Percentiles rank a stretch among this genome's conserved stretches.
phyloP scores from a whole-genome alignment of 805 yeast species.

The Diddensiella caesifluorescens region DNA sequence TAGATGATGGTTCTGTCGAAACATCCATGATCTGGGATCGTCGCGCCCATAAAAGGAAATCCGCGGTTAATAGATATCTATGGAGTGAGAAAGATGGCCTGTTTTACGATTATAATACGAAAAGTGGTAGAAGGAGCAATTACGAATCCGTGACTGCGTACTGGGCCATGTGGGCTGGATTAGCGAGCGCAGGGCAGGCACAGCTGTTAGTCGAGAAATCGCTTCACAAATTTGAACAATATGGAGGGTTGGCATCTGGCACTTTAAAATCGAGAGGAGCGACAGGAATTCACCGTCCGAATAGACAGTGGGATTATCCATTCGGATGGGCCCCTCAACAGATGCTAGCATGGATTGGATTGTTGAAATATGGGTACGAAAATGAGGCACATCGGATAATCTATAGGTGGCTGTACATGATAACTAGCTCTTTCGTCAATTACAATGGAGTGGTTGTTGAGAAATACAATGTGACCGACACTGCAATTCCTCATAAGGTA shows the following conservation, averaged over 20 bases:
- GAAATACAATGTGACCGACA: constrained; percentile 83
- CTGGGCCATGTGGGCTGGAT: constrained; percentile 88
- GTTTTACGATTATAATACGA: constrained; percentile 79
- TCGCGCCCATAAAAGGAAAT: constrained; percentile 52
- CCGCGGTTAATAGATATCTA: constrained; percentile 55
- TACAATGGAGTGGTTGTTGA: constrained; percentile 94
- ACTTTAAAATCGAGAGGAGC: constrained; percentile 70
- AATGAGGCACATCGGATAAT: constrained; percentile 64
- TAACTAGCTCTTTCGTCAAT: constrained; percentile 86
- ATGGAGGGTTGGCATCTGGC: constrained; percentile 87
- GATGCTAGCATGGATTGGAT: constrained; percentile 87
- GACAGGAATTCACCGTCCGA: constrained; percentile 65
- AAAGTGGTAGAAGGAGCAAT: constrained; percentile 46
- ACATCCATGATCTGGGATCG: constrained; percentile 52
- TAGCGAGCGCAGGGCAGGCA: constrained; percentile 67
- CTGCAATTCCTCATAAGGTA: constrained; percentile 81
- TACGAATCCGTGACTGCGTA: constrained; percentile 86
- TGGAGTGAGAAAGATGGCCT: constrained; percentile 81
- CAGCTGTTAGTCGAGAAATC: constrained; percentile 49
- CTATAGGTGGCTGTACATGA: constrained; percentile 83
- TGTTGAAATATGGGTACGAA: constrained; percentile 62
- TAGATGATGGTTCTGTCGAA: constrained; percentile 38
- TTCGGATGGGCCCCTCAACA: constrained; percentile 99
- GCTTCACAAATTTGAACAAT: constrained; percentile 66
- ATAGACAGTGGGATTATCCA: constrained; percentile 97